phyloP scores from a whole-genome alignment of 768 basidiomycete species.

The Tulasnella calospora region DNA sequence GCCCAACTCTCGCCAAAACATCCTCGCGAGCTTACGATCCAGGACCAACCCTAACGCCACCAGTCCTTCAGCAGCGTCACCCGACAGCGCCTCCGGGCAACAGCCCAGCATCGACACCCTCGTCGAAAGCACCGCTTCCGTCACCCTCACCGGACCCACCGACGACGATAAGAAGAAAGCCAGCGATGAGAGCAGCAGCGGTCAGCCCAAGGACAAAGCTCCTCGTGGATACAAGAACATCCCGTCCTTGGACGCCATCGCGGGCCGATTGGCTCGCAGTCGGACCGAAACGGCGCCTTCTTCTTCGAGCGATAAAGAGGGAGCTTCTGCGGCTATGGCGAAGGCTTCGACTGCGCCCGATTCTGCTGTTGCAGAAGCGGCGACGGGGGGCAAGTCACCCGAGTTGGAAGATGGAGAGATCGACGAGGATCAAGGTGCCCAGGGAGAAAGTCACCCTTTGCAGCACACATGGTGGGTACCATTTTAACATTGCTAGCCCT shows the following conservation, averaged over 20 bases:
- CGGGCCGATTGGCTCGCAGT: slow-evolving; percentile 65
- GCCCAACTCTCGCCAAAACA: background rate
- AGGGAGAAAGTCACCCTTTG: slow-evolving; percentile 53
- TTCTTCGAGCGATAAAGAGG: slow-evolving; percentile 12
- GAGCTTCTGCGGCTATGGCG: background rate
- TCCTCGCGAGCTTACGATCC: background rate
- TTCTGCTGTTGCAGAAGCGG: background rate
- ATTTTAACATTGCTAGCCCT: background rate
- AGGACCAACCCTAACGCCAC: background rate
- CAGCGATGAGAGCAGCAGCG: background rate
- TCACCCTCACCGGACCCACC: background rate
- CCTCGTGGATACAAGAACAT: slow-evolving; percentile 80
- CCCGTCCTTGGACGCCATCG: slow-evolving; percentile 79
- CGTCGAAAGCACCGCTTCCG: background rate
- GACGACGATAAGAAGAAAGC: slow-evolving; percentile 8
- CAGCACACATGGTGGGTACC: slow-evolving; percentile 71
- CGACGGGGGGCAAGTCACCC: background rate
- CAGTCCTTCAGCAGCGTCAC: slow-evolving; percentile 13
- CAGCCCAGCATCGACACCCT: slow-evolving; percentile 31
- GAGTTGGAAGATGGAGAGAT: slow-evolving; percentile 35
- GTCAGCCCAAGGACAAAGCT: slow-evolving; percentile 39
- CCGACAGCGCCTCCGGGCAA: slow-evolving; percentile 59
- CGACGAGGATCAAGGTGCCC: slow-evolving; percentile 41
- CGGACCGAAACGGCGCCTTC: slow-evolving; percentile 47
- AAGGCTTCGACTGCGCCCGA: slow-evolving; percentile 48